phyloP scores from a whole-genome alignment of 208 protist species.

The Trypanosoma avium region DNA sequence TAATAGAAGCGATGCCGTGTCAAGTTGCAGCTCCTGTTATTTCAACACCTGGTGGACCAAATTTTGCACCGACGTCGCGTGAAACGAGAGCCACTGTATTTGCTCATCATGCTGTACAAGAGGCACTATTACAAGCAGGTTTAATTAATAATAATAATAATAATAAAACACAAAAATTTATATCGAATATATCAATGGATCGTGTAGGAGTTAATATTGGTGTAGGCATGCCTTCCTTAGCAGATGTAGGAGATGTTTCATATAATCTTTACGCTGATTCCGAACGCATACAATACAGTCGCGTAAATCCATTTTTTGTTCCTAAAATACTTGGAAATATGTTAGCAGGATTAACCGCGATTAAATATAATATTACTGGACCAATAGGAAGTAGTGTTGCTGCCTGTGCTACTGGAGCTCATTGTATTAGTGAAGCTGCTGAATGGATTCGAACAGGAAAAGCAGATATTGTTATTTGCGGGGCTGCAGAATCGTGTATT shows the following conservation, averaged over 20 bases:
- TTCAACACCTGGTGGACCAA: not conserved
- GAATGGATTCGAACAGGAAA: constrained; percentile 77
- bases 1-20: constrained; percentile 64
- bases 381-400: constrained; percentile 92
- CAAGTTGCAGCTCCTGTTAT: constrained; percentile 61
- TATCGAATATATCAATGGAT: constrained; percentile 9
- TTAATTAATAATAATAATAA: too few relatives aligned
- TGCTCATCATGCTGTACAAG: constrained; percentile 43
- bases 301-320: constrained; percentile 93
- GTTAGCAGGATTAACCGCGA: constrained; percentile 89
- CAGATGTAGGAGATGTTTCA: constrained; percentile 73
- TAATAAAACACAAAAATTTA: constrained; percentile 21
- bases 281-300: constrained; percentile 40
- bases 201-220: constrained; percentile 90
- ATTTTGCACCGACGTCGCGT: constrained; percentile 54
- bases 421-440: constrained; percentile 95
- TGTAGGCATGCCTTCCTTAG: constrained; percentile 85
- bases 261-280: constrained; percentile 43
- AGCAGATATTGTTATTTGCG: constrained; percentile 91
- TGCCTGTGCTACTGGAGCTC: constrained; percentile 97
- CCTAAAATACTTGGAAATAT: constrained; percentile 98
- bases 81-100: constrained; percentile 61
- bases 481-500: constrained; percentile 95
- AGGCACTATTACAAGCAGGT: constrained; percentile 65
- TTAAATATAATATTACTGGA: constrained; percentile 87